Base-by-base conservation (phyloP, 2,329 filamentous ascomycete species). In the Phialemoniopsis sp. region DNA sequence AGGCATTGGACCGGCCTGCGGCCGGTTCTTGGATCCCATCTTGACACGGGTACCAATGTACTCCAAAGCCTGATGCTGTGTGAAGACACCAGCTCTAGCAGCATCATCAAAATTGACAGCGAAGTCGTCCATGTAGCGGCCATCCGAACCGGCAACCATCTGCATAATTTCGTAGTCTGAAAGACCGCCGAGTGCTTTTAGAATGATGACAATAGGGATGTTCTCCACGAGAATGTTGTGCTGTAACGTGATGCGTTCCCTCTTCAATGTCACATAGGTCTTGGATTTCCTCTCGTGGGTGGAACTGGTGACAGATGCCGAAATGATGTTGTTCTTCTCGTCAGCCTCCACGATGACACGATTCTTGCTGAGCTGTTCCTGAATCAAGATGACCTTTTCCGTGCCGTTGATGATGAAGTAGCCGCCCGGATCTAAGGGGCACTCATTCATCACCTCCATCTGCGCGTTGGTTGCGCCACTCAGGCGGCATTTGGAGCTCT, bases 311-410 rank as follows among this genome's bases (percentile, higher is more conserved):
- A 97, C 93, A 2, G 93, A 97, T 29, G 94, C 93, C 50, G 91
- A 88, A 41, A 97, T 91, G 47, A 95, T 82, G 44, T 87, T 87
- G 64, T 96, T 97, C 67, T 95, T 95, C 38, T 84, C 76, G 53
- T 91, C 87, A 40, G 88, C 84, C 64, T 98, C 94, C 13, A 98
- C 91, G 59, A 98, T 96, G 55, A 98, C 87, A 69, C 93, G 82
- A 64, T 98, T 98, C 76, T 98, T 98, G 76, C 93, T 98, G 58
- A 98, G 71, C 66, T 98, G 93, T 59, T 98, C 94, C 63, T 98
- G 93, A 13, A 98, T 94, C 32, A 98, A 70, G 56, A 98, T 98
- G 51, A 98, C 93, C 70, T 98, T 98, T 62, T 98, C 93, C 15
- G 94, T 96, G 34, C 93, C 93, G 53, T 91, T 89, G 49, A 97